Evolutionary conservation across 2,329 filamentous ascomycete genomes (phyloP).

Genomic region (Calonectria honghensis): DNA sequence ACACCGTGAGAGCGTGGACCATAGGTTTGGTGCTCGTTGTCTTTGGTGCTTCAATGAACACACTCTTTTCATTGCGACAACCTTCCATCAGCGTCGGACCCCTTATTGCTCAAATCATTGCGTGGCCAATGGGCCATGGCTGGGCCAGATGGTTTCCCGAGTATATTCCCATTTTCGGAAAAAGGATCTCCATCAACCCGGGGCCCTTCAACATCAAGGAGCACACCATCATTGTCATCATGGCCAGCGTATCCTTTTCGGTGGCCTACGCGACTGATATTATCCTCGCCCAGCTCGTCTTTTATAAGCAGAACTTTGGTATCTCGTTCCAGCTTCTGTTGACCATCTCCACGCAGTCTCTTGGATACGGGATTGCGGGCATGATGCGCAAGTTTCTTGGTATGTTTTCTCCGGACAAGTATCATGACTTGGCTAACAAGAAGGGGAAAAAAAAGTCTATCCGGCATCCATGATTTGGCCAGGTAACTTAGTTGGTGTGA

Average conservation of each 20-base stretch:
- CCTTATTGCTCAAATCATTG: conserved; percentile 78
- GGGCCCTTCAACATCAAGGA: conserved; percentile 83
- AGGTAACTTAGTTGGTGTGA: conserved; percentile 78
- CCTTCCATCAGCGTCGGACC: conserved; percentile 77
- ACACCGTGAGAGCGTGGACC: conserved; percentile 79
- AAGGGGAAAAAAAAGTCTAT: conserved; percentile 67
- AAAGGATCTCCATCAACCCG: conserved; percentile 76
- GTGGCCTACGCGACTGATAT: conserved; percentile 85
- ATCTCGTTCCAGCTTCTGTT: conserved; percentile 80
- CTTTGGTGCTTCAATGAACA: conserved; percentile 77
- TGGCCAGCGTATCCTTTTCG: conserved; percentile 82
- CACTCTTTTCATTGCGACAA: conserved; percentile 77
- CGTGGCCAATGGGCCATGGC: conserved; percentile 77
- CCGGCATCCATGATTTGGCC: conserved; percentile 86
- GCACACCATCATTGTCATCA: conserved; percentile 80
- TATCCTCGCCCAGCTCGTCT: conserved; percentile 81
- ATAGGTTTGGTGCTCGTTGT: conserved; percentile 76
- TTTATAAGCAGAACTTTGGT: conserved; percentile 83
- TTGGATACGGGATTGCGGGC: conserved; percentile 82
- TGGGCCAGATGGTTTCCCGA: conserved; percentile 76
- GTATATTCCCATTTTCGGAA: conserved; percentile 70
- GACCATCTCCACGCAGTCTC: conserved; percentile 80
- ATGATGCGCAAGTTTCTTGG: conserved; percentile 79
- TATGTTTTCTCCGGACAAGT: conserved; percentile 53
- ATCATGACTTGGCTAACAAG: conserved; percentile 13